Conservation (phyloP, 2,329 filamentous ascomycete species). For the Ophiostoma novo-ulmi region DNA sequence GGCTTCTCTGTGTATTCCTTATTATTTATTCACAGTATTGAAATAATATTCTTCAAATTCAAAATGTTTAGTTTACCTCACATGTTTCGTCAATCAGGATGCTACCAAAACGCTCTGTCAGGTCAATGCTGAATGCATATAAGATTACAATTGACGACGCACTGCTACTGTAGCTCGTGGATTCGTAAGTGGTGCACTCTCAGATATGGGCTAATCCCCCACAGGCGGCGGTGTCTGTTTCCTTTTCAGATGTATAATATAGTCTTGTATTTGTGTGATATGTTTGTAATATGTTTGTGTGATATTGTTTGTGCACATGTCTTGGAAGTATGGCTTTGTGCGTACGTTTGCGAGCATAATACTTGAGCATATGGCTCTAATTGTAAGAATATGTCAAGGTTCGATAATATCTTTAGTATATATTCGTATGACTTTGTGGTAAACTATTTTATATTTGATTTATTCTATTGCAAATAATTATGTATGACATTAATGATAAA, state of each 20-base stretch:
- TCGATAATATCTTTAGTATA: neutral
- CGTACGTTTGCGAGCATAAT: neutral
- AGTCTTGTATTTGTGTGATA: no score
- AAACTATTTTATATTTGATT: no score
- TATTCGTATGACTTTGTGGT: no score
- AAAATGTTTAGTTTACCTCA: neutral
- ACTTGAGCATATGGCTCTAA: neutral
- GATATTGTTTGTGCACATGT: neutral
- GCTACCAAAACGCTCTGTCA: neutral
- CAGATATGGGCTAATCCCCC: no score
- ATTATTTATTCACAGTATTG: neutral
- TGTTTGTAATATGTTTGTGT: neutral
- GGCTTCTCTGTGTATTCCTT: neutral
- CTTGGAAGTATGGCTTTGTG: neutral
- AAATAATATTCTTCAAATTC: no score
- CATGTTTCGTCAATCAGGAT: neutral
- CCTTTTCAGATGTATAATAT: neutral
- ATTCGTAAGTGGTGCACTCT: neutral
- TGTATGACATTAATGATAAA: no score
- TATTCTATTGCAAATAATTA: no score
- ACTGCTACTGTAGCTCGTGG: constrained; percentile 11
- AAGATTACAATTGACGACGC: constrained; percentile 8
- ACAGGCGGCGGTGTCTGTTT: neutral
- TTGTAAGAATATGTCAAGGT: neutral
- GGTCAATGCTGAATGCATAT: neutral